Percentiles rank a stretch among this genome's conserved stretches.
These are phyloP conservation scores for Diaporthe vaccinii DNA, from an alignment of 2,329 filamentous ascomycete species.

Conservation along the genomic window DNA sequence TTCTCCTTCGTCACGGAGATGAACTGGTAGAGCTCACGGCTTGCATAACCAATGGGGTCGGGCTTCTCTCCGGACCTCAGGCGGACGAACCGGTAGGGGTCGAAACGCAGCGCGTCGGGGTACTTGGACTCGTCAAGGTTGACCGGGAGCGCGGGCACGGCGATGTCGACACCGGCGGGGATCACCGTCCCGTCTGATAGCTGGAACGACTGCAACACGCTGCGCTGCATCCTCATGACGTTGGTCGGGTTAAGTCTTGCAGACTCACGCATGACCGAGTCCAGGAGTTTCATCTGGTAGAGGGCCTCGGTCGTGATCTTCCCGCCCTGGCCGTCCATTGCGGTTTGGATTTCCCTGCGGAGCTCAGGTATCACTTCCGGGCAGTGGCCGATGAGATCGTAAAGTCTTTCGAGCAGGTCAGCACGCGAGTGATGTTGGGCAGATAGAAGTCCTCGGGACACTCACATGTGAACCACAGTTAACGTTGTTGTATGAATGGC, in stretches of 20 bases:
- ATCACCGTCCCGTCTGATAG: slow-evolving; percentile 67
- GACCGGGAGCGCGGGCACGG: slow-evolving; percentile 56
- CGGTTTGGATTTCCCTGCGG: slow-evolving; percentile 62
- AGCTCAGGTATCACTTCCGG: slow-evolving; percentile 64
- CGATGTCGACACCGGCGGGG: slow-evolving; percentile 58
- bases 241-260: slow-evolving; percentile 45
- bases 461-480: slow-evolving; percentile 54
- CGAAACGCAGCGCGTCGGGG: slow-evolving; percentile 55
- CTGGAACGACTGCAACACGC: slow-evolving; percentile 62
- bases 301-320: slow-evolving; percentile 46
- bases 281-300: slow-evolving; percentile 51
- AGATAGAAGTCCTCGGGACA: background rate
- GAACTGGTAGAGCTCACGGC: slow-evolving; percentile 56
- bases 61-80: slow-evolving; percentile 43
- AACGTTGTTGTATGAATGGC: slow-evolving; percentile 66
- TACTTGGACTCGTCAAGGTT: slow-evolving; percentile 54
- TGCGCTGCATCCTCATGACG: slow-evolving; percentile 61
- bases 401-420: slow-evolving; percentile 8
- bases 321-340: slow-evolving; percentile 49
- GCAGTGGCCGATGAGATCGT: slow-evolving; percentile 18
- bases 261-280: slow-evolving; percentile 50
- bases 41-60: slow-evolving; percentile 43
- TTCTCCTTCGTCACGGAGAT: slow-evolving; percentile 51
- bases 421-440: background rate
- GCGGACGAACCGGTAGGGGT: slow-evolving; percentile 48